These are phyloP conservation scores for Dactylellina leptospora DNA, from an alignment of 2,329 filamentous ascomycete species.

Conservation along the genomic window DNA sequence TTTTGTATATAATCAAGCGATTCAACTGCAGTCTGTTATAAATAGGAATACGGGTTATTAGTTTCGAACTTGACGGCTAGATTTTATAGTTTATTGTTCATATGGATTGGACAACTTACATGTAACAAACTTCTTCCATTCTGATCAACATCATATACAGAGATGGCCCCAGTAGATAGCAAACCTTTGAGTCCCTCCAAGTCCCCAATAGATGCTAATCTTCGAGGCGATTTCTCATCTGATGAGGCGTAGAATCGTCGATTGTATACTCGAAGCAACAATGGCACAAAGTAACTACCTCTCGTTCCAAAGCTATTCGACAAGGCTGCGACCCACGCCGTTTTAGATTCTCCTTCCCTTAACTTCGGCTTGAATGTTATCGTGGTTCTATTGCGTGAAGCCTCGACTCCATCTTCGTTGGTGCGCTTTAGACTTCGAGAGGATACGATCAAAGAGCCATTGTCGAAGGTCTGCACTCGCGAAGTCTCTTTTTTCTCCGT, in stretches of 20 bases:
- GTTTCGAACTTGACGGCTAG: too few relatives aligned
- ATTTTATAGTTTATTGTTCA: not conserved
- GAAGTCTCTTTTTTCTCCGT: conserved; percentile 7
- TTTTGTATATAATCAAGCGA: not conserved
- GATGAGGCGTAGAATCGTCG: not conserved
- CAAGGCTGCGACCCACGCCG: not conserved
- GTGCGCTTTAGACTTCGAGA: conserved; percentile 1
- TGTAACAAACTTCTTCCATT: conserved; percentile 30
- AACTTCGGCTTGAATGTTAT: conserved; percentile 19
- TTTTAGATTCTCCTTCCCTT: conserved; percentile 7
- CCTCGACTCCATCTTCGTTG: conserved; percentile 13
- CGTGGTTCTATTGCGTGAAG: conserved; percentile 8
- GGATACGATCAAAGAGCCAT: conserved; percentile 25
- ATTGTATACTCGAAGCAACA: conserved; percentile 30
- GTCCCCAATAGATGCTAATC: conserved; percentile 9
- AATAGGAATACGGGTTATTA: too few relatives aligned
- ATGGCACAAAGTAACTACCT: conserved; percentile 19
- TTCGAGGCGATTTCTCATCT: not conserved
- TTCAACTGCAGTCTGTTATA: conserved; percentile 1
- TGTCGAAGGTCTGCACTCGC: not conserved
- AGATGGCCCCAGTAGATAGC: conserved; percentile 5
- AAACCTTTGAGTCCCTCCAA: conserved; percentile 9
- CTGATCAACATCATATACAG: conserved; percentile 27
- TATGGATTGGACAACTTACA: conserved; percentile 13
- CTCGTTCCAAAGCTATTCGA: conserved; percentile 9